Base-by-base conservation (phyloP, 1,284 basidiomycete species). In the Amylostereum areolatum region DNA sequence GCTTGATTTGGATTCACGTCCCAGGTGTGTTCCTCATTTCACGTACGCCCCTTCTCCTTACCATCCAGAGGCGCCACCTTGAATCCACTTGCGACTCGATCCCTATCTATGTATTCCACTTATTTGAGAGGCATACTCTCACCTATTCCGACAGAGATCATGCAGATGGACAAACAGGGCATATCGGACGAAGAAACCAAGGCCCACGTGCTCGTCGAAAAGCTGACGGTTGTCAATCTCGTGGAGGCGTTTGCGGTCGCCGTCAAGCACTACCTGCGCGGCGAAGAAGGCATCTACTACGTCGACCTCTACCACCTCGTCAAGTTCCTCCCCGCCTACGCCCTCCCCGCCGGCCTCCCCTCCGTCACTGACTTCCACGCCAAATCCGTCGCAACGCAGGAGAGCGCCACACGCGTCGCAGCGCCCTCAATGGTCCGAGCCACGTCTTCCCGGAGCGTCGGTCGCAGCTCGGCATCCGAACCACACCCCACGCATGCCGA, bases 241-340 rank as follows among this genome's bases (percentile, higher is more conserved):
- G 64, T 78, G 43, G 74, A 81, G 55, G 80, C 75, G 0, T 83
- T 72, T 52, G 64, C 65, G 11, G 74, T 77, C 43, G 66, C 75
- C 1, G 69, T 77, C 24, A 78, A 78, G 61, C 77, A 78, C 57
- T 78, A 83, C 57, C 35, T 46, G 10, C 24, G 41, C 30, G 24
- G 27, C 24, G 28, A 31, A 28, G 24, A n/a, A 54, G 53, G 50
- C 42, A 59, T 61, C 50, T 59, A 60, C 53, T 67, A 63, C 49
- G 79, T 74, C 57, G 83, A 85, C 60, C 67, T 86, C 4, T 83
- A 80, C 62, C 77, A 81, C 56, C 73, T 79, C 47, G 75, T 82
- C 60, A 85, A 83, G 59, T 84, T 78, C 63, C 72, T 86, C n/a
- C 83, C 83, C 2, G 69, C 76, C 4, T 85, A 85, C 57, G 74